A percentile compares a stretch with the other conserved stretches of the same genome.
phyloP scores from a whole-genome alignment of 1,284 basidiomycete species.

The Waitea zeae region DNA sequence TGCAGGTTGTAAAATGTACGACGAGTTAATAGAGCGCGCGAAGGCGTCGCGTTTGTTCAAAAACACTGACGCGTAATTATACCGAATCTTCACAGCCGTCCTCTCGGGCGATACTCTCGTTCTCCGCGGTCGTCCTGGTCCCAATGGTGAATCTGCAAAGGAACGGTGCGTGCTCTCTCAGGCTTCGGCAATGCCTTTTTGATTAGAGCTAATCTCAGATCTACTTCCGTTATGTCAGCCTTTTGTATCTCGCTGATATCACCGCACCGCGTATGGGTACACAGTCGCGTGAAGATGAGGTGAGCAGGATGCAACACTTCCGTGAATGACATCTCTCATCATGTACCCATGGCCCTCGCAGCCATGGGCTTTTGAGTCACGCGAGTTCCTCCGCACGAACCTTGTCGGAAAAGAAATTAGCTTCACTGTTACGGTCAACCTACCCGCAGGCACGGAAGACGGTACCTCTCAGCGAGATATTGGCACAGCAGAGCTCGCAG shows the following conservation, averaged over 20 bases:
- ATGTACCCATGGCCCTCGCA: too few species aligned
- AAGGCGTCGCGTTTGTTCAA: slow-evolving; percentile 7
- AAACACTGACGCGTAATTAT: too few species aligned
- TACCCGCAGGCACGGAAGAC: slow-evolving; percentile 36
- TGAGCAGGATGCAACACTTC: too few species aligned
- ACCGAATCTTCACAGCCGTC: slow-evolving; percentile 62
- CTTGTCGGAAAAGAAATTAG: slow-evolving; percentile 81
- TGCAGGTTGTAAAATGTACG: slow-evolving; percentile 57
- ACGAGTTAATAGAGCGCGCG: slow-evolving; percentile 1
- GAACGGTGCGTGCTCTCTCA: slow-evolving; percentile 44
- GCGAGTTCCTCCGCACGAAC: slow-evolving; percentile 78
- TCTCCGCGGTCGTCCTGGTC: slow-evolving; percentile 57
- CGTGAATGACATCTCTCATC: too few species aligned
- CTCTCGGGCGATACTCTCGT: slow-evolving; percentile 81
- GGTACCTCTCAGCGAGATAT: slow-evolving; percentile 58
- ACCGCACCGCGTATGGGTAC: slow-evolving; percentile 70
- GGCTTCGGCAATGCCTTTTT: slow-evolving; percentile 7
- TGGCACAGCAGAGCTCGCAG: slow-evolving; percentile 53
- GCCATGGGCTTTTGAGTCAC: slow-evolving; percentile 85
- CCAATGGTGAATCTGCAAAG: slow-evolving; percentile 74
- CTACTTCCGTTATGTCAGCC: slow-evolving; percentile 29
- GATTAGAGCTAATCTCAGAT: too few species aligned
- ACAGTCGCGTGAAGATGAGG: slow-evolving; percentile 74
- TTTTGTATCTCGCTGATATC: slow-evolving; percentile 77
- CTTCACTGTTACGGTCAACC: slow-evolving; percentile 61